phyloP scores from a whole-genome alignment of 371 early-diverging fungal genomes.

The Mycotypha africana region DNA sequence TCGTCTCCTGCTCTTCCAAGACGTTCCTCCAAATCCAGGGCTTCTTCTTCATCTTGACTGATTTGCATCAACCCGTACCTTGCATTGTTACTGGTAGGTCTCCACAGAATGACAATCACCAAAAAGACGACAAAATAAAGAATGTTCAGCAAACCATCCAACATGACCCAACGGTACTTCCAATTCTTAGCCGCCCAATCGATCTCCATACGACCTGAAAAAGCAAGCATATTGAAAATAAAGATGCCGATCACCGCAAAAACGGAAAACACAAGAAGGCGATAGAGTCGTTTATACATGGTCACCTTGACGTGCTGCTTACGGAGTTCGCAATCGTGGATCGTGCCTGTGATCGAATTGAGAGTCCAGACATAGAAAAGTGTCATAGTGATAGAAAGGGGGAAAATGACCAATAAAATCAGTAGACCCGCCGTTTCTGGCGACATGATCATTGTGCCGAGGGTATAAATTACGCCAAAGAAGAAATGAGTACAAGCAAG shows the following conservation, averaged over 20 bases:
- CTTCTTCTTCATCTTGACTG: slow-evolving; percentile 55
- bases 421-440: slow-evolving; percentile 68
- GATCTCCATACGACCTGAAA: slow-evolving; percentile 51
- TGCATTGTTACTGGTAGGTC: slow-evolving; percentile 90
- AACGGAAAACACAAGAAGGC: slow-evolving; percentile 72
- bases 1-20: slow-evolving; percentile 44
- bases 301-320: slow-evolving; percentile 82
- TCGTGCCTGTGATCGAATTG: slow-evolving; percentile 32
- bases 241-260: slow-evolving; percentile 71
- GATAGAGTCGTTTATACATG: slow-evolving; percentile 88
- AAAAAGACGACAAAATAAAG: slow-evolving; percentile 80
- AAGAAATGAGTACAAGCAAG: slow-evolving; percentile 80
- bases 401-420: slow-evolving; percentile 80
- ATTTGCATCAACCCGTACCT: slow-evolving; percentile 63
- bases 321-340: slow-evolving; percentile 50
- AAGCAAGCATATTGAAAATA: slow-evolving; percentile 72
- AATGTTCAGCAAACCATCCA: slow-evolving; percentile 84
- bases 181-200: slow-evolving; percentile 80
- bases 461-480: slow-evolving; percentile 83
- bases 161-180: slow-evolving; percentile 87
- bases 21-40: slow-evolving; percentile 51
- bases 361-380: slow-evolving; percentile 91
- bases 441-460: slow-evolving; percentile 72
- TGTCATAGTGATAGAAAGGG: slow-evolving; percentile 86
- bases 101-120: slow-evolving; percentile 81